Conservation (phyloP, 305 asterid genomes). For the Solanum chacoense region DNA sequence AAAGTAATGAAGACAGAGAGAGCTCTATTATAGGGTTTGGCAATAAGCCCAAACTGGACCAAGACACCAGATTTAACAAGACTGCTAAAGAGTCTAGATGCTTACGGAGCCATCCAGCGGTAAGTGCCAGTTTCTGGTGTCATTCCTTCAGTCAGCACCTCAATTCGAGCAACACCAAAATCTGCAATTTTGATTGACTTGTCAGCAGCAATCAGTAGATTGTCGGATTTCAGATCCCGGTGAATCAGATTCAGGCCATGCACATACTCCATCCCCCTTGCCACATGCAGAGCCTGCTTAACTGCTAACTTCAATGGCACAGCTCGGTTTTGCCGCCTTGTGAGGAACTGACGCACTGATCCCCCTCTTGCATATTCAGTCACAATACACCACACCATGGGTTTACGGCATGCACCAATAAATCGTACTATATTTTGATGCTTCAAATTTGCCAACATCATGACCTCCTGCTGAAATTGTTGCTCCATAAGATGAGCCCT, state of each 20-base stretch:
- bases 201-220: constrained; percentile 86
- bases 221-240: constrained; percentile 91
- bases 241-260: constrained; percentile 80
- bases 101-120: constrained; percentile 99
- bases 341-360: constrained; percentile 85
- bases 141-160: constrained; percentile 98
- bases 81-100: constrained; percentile 2
- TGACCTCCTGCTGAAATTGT: constrained; percentile 93
- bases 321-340: constrained; percentile 67
- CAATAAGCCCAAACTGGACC: not conserved
- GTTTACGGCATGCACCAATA: constrained; percentile 91
- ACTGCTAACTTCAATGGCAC: constrained; percentile 91
- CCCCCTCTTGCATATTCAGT: constrained; percentile 99
- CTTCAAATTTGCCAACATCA: constrained; percentile 81
- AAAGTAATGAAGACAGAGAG: not conserved
- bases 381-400: constrained; percentile 97
- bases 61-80: not conserved
- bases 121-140: constrained; percentile 98
- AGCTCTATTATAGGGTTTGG: not conserved
- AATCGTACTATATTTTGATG: constrained; percentile 93
- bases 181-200: constrained; percentile 93
- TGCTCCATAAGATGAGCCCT: constrained; percentile 85
- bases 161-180: constrained; percentile 96
- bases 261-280: constrained; percentile 94
- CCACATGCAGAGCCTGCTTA: constrained; percentile 96